Base-by-base conservation (phyloP, 371 early-diverging fungal species). In the Apophysomyces ossiformis region DNA sequence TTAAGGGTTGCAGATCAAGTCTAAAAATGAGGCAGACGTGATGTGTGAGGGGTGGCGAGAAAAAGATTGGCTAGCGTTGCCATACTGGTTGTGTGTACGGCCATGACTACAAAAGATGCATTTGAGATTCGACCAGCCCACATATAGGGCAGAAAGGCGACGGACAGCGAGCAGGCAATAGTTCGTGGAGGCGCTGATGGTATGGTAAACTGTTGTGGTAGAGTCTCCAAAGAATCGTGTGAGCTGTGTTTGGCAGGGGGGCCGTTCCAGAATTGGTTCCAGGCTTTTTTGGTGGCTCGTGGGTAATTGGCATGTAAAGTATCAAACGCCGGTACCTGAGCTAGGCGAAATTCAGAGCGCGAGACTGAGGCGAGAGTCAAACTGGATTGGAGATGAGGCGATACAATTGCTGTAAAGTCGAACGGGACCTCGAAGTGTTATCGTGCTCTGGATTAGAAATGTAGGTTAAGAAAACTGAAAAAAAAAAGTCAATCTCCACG, bases 191-290 rank as follows among this genome's bases (percentile, higher is more conserved):
- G 8, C 50, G 50, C 15, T 7, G 21, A 5, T 21, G 50, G 9
- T 50, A 50, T 4, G 50, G n/a, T 9, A 50, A 21, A 50, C 50
- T 50, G 21, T 50, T 18, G 50, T 50, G 50, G 21, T 50, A 50
- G 21, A 21, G 5, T 4, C 21, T 15, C 50, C 50, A 50, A 6
- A 50, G 50, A 8, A 50, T 4, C n/a, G 50, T 21, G 50, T 50
- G 50, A 8, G 50, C 50, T 9, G n/a, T 50, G 50, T 18, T 8
- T 15, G 50, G 21, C 6, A 50, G 21, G 3, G 50, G 8, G 3
- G 50, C 50, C 21, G 3, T n/a, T 50, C 50, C 50, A 50, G 21
- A 50, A 50, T 6, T 8, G 8, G 9, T 21, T 15, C 50, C 50
- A 50, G n/a, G 50, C 50, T 18, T 50, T 50, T 8, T n/a, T 3